Evolutionary conservation across 257 asterid genomes (phyloP), one percentile per base, ranked within the genome.

Genomic region (Thymus quinquecostatus): DNA sequence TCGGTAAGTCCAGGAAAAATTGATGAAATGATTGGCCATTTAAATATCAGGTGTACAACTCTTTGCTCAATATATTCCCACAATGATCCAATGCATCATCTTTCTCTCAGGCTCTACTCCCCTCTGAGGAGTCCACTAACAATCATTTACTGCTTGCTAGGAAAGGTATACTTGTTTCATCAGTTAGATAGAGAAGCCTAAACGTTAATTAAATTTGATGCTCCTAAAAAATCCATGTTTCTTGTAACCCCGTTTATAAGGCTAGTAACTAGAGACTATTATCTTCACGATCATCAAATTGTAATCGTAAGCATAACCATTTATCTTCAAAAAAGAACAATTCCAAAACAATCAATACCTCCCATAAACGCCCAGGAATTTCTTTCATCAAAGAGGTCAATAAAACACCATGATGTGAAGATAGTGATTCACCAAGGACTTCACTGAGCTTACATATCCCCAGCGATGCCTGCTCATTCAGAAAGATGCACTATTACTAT

Each of bases 351-450:
- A 50, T 71, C 47, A 66, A 36, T 87, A 94, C 98, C 96, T 94
- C 98, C 98, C 98, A 94, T 63, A 91, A 79, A 78, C 98, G 97
- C 54, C 96, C 97, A 40, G 96, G 96, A 71, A 94, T 71, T 85
- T 94, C 98, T 86, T 89, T 89, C 96, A 88, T 80, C 64, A 94
- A 92, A 73, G 96, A 85, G 63, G 77, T 75, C 66, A 94, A 92
- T 84, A 94, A 77, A 70, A 81, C 71, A 71, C 86, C 79, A 78
- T 91, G 90, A 81, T 89, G 88, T 55, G 92, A 81, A 66, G 97
- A 91, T 50, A 94, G 82, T 33, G 85, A 86, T 80, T 86, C 96
- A 64, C 92, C 97, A 33, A 94, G 90, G 82, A 82, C 92, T 77
- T 94, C 96, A 80, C 97, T 71, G 60, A 94, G 98, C 85, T 86